Percentiles rank a stretch among this genome's conserved stretches.
Conservation (phyloP, 495 filamentous ascomycete species). For the Hypoxylon trugodes region DNA sequence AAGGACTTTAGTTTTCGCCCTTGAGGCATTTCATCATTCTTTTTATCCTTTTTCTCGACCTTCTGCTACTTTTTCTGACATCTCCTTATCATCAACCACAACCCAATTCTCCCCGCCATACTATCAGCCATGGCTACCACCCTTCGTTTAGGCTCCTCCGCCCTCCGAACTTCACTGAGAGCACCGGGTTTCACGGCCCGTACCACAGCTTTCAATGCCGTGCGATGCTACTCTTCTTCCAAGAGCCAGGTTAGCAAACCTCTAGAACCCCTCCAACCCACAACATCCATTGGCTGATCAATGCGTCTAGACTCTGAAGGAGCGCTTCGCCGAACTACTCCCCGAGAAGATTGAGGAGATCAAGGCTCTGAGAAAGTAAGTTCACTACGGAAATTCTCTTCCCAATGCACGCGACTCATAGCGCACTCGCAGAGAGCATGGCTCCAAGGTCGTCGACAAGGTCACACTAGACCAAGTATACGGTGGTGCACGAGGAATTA, state of each 20-base stretch:
- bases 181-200: conserved; percentile 67
- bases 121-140: conserved; percentile 76
- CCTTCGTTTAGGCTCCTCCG: conserved; percentile 76
- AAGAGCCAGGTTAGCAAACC: conserved; percentile 78
- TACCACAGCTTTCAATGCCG: conserved; percentile 79
- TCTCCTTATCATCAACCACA: conserved; percentile 38
- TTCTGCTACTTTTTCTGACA: conserved; percentile 34
- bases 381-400: conserved; percentile 15
- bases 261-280: conserved; percentile 22
- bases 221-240: conserved; percentile 82
- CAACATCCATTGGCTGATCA: conserved; percentile 45
- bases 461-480: conserved; percentile 99
- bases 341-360: conserved; percentile 98
- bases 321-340: conserved; percentile 94
- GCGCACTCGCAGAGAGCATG: conserved; percentile 73
- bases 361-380: conserved; percentile 95
- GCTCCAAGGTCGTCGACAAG: conserved; percentile 94
- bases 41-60: conserved; percentile 43
- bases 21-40: conserved; percentile 44
- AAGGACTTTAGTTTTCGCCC: conserved; percentile 30
- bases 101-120: conserved; percentile 32
- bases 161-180: conserved; percentile 75
- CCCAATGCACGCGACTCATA: conserved; percentile 20
- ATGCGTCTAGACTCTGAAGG: conserved; percentile 83
- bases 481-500: conserved; percentile 98